Base-by-base conservation (phyloP, 352 stramenopile genomes). In the Globisporangium irregulare region DNA sequence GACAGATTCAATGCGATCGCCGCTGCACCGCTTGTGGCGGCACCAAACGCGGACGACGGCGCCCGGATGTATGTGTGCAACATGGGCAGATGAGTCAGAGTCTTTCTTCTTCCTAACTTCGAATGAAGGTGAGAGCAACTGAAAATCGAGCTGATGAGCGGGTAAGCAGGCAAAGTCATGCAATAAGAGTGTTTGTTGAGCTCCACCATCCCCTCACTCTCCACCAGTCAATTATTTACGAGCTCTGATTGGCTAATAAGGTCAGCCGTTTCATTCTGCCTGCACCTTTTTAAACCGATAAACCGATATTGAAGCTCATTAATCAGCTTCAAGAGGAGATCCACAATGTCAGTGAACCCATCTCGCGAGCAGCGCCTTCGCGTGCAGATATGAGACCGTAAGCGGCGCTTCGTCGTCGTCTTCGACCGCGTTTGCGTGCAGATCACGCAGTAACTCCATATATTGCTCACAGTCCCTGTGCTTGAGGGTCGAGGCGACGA, bases 391-490 rank as follows among this genome's bases (percentile, higher is more conserved):
- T 29, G 69, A 73, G 55, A 80, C 82, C 62, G 72, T 76, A 15
- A 89, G 72, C 20, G 59, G 56, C 20, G 64, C 68, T 59, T 78
- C 78, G 43, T 85, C 70, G 48, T 84, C 78, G 6, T 59, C 51
- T 36, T 84, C 77, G 7, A 84, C 75, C 20, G 78, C 81, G 15
- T 58, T 63, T 12, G 76, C 67, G 55, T 84, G 81, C 14, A 85
- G 62, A 12, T 86, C 76, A 1, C 73, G 77, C 2, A 88, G 70
- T 10, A 78, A 67, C 8, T 65, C 64, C 3, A 48, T 46, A 69
- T 88, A 88, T 18, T 73, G 66, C 20, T 48, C 55, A 60, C 72
- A 57, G 41, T 82, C 43, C 0, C 7, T 41, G 8, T 72, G 72
- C 54, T 81, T 82, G 27, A 84, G 56, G 48, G 74, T 60, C 27